Conservation (phyloP, 805 yeast species). For the Nakazawaea laoshanensis region DNA sequence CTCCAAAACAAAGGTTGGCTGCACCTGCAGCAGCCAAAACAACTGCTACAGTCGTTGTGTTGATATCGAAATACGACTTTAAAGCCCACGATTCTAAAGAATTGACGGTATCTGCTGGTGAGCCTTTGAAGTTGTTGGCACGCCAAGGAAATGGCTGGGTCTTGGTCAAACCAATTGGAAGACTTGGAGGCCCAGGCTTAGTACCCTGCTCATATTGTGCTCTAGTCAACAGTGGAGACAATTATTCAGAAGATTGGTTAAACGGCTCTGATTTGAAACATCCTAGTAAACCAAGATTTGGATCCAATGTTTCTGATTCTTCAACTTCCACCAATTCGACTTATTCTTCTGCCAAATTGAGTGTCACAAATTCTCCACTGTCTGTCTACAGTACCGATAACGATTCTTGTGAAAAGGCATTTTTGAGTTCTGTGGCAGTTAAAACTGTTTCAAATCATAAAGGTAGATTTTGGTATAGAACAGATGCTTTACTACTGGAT, state of each 20-base stretch:
- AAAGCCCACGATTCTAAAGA: constrained; percentile 35
- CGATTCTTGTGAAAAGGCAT: background rate
- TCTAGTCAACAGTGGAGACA: background rate
- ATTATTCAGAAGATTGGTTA: constrained; percentile 5
- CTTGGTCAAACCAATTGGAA: constrained; percentile 44
- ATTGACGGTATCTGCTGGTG: constrained; percentile 38
- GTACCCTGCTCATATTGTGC: constrained; percentile 36
- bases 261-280: constrained; percentile 1
- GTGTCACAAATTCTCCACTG: constrained; percentile 5
- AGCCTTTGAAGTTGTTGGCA: constrained; percentile 40
- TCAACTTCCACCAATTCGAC: constrained; percentile 1
- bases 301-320: constrained; percentile 3
- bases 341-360: constrained; percentile 4
- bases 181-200: constrained; percentile 35
- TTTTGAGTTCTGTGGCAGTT: constrained; percentile 28
- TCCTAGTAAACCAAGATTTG: background rate
- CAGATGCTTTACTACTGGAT: constrained; percentile 29
- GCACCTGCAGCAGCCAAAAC: background rate
- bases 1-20: background rate
- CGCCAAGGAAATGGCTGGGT: constrained; percentile 46
- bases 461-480: constrained; percentile 43
- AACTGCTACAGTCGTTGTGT: constrained; percentile 16
- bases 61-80: constrained; percentile 39
- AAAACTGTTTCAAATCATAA: constrained; percentile 29
- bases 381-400: constrained; percentile 4